Evolutionary conservation across 192 early-diverging fungal genomes (phyloP).

Genomic region (Backusella circina): DNA sequence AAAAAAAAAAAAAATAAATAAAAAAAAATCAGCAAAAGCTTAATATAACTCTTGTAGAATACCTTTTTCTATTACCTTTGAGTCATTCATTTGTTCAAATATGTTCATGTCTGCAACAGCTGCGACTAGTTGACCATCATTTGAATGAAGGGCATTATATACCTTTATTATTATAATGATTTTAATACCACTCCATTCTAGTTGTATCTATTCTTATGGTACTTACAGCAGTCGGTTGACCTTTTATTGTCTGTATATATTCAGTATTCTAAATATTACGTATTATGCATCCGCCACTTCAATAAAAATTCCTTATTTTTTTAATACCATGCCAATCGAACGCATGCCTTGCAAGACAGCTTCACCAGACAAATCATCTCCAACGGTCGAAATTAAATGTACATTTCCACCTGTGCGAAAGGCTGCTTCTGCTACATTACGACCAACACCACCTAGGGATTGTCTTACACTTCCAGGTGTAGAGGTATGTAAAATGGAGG

Average conservation of each 20-base stretch:
- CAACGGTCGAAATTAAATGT: constrained; percentile 64
- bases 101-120: constrained; percentile 96
- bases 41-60: no score
- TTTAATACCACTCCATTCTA: neutral
- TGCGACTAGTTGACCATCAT: constrained; percentile 65
- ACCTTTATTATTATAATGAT: constrained; percentile 18
- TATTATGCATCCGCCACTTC: constrained; percentile 4
- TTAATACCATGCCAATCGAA: constrained; percentile 51
- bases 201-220: neutral
- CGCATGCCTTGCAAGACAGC: constrained; percentile 51
- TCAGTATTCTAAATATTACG: constrained; percentile 20
- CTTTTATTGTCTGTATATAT: constrained; percentile 26
- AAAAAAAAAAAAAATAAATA: no score
- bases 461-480: constrained; percentile 65
- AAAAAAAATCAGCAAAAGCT: neutral
- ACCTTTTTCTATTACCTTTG: constrained; percentile 33
- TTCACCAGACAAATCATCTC: constrained; percentile 64
- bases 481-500: constrained; percentile 55
- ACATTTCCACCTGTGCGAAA: constrained; percentile 54
- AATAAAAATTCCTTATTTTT: neutral
- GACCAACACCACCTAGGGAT: constrained; percentile 84
- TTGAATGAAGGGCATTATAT: constrained; percentile 76
- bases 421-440: constrained; percentile 88
- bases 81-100: constrained; percentile 48
- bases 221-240: constrained; percentile 52